A percentile compares a stretch with the other conserved stretches of the same genome.
These are phyloP conservation scores for Termitomyces titanicus DNA, from an alignment of 768 basidiomycete species.

Conservation along the genomic window DNA sequence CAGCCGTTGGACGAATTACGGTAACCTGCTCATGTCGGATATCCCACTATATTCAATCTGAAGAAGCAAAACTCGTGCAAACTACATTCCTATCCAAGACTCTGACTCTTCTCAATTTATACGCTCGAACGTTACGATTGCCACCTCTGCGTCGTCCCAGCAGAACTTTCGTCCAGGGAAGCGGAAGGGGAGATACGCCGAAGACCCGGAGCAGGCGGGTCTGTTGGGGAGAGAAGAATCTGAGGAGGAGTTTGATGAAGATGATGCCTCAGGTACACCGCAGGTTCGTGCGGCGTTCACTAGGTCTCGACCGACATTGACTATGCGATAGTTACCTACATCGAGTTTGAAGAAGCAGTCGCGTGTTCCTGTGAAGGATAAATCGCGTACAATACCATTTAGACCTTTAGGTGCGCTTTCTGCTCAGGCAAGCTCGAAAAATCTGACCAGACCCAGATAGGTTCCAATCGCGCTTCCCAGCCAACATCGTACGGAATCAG, in stretches of 20 bases:
- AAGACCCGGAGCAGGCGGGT: constrained; percentile 58
- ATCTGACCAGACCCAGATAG: constrained; percentile 46
- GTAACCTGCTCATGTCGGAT: constrained; percentile 50
- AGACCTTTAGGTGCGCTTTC: constrained; percentile 57
- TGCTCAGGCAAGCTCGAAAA: neutral
- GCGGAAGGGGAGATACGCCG: constrained; percentile 53
- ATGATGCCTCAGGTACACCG: constrained; percentile 13
- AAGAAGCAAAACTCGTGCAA: constrained; percentile 45
- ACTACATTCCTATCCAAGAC: constrained; percentile 42
- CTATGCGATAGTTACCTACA: constrained; percentile 13
- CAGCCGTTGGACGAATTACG: neutral
- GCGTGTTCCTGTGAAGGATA: constrained; percentile 45
- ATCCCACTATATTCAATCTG: constrained; percentile 65
- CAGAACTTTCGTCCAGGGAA: constrained; percentile 31
- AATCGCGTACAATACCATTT: constrained; percentile 76
- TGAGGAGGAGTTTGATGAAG: constrained; percentile 33
- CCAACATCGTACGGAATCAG: constrained; percentile 94
- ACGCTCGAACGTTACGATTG: constrained; percentile 22
- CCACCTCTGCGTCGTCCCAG: constrained; percentile 20
- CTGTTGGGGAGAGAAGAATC: constrained; percentile 41
- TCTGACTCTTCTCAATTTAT: constrained; percentile 21
- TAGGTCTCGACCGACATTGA: constrained; percentile 10
- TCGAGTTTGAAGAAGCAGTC: constrained; percentile 17
- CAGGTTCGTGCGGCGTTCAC: constrained; percentile 1
- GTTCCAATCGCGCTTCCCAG: constrained; percentile 65